Base-by-base conservation (phyloP, 441 rosid genomes). In the Brassica balearica region DNA sequence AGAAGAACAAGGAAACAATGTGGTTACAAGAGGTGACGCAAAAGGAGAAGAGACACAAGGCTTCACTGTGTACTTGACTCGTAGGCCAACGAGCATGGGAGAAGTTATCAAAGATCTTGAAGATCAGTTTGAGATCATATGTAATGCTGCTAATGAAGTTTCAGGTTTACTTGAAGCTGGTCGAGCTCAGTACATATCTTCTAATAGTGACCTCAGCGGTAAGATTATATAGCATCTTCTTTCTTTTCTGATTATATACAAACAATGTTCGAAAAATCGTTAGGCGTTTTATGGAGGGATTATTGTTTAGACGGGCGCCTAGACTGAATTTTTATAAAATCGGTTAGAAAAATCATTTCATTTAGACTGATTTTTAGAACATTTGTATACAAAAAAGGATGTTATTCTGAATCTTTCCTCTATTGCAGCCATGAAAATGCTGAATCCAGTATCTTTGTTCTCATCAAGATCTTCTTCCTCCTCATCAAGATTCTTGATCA, bases 81-180 rank as follows among this genome's bases (percentile, higher is more conserved):
- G 82, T 65, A 94, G 95, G 74, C 97, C 96, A 51, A 94, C 97
- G 17, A 94, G 88, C 86, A 89, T 94, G 92, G 84, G 89, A 32
- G 95, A 94, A 86, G 96, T 91, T 74, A 84, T 94, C 65, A 91
- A 86, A 81, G 98, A 94, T 78, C 92, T 94, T 58, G 96, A 92
- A 74, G 85, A 87, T 59, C 97, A 88, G 79, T 94, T 94, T 82
- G 77, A 19, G n/a, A 68, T 76, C 19, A 87, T 88, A 77, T 94
- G 93, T 68, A 75, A 68, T 76, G 84, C 96, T 69, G 97, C 91
- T 59, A 89, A 82, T 67, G 93, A 87, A 73, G 94, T 94, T 66
- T 90, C 97, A 1, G 82, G 79, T 14, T 79, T 94, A 72, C 79
- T 94, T 76, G 97, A 94, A 84, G 92, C 95, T 64, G 83, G 88